Base-by-base conservation (phyloP, 352 stramenopile species). In the Phytophthora brassicae region DNA sequence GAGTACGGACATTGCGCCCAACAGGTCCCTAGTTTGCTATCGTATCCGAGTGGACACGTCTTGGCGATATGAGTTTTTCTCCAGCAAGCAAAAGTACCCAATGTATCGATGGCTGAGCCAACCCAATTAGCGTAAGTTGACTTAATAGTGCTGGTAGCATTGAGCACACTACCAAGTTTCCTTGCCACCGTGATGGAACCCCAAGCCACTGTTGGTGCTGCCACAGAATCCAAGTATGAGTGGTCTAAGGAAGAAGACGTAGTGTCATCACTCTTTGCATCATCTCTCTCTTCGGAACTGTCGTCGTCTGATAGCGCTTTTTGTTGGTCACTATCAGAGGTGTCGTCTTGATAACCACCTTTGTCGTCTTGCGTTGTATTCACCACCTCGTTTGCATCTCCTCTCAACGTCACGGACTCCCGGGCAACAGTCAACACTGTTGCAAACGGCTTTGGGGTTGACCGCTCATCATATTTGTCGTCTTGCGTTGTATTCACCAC, bases 1-100 rank as follows among this genome's bases (percentile, higher is more conserved):
- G 60, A 63, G 44, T 78, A 67, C 6, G 74, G 74, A 67, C 74
- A 83, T 33, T 77, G 24, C 31, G 60, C 57, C 72, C 69, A 81
- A 47, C 72, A 81, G n/a, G 59, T 68, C 6, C 57, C 69, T 4
- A 69, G 22, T 12, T 60, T 67, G 9, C 44, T 56, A 2, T 75
- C 51, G 44, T 56, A 81, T 24, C 69, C 69, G 6, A 59, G 41
- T n/a, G 72, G 63, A 52, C 72, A 81, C 3, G 36, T 68, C 22
- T 76, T 74, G 2, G 63, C 70, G n/a, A 76, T 65, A 43, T 62
- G 63, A 60, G 69, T 53, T 62, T 77, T 69, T 11, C 72, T 69
- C 56, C 64, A 81, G 29, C 72, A 81, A 7, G 69, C 63, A 7
- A 58, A 52, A 19, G 72, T 63, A 29, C 14, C 52, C 3, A 50